These are phyloP conservation scores for Fragilariopsis cylindrus DNA, from an alignment of 108 stramenopile species.

Conservation along the genomic window DNA sequence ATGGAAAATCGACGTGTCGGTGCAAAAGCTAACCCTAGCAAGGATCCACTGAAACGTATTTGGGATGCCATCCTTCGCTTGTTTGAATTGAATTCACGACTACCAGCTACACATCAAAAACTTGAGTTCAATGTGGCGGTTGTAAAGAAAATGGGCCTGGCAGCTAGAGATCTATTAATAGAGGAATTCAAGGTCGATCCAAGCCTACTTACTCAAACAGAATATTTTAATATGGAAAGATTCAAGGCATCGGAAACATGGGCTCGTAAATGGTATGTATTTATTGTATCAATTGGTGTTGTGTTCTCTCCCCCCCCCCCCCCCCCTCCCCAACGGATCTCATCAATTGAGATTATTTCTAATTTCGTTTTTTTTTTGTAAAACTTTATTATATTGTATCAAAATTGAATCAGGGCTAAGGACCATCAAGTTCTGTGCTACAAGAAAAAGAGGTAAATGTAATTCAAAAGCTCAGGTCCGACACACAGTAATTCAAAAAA, in stretches of 20 bases:
- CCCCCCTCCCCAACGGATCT: no score
- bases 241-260: constrained; percentile 36
- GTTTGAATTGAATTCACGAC: constrained; percentile 27
- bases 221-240: constrained; percentile 17
- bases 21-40: constrained; percentile 32
- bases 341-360: no score
- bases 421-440: constrained; percentile 28
- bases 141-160: constrained; percentile 23
- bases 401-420: background rate
- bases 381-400: no score
- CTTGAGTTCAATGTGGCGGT: constrained; percentile 30
- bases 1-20: constrained; percentile 34
- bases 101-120: constrained; percentile 17
- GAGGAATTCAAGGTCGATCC: constrained; percentile 7
- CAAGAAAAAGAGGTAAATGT: constrained; percentile 4
- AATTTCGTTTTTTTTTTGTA: no score
- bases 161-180: constrained; percentile 26
- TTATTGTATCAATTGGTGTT: no score
- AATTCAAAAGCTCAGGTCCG: constrained; percentile 16
- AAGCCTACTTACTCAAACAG: constrained; percentile 10
- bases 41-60: constrained; percentile 21
- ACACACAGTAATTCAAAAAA: constrained; percentile 12
- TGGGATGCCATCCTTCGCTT: constrained; percentile 32
- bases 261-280: constrained; percentile 25
- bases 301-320: no score